Conservation (phyloP, 176 grass and related monocot species). For the Metroxylon sagu region DNA sequence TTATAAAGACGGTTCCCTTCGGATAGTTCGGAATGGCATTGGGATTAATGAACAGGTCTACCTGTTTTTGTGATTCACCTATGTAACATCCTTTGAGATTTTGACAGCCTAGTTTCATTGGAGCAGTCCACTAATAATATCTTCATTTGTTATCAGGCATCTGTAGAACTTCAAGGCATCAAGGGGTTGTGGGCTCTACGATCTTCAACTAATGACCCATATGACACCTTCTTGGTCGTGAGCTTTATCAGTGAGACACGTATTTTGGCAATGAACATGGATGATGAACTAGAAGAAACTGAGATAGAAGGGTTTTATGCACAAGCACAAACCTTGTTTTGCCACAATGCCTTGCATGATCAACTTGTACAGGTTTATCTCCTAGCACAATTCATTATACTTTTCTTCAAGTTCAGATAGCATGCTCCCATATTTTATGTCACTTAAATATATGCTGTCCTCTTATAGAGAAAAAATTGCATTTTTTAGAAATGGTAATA, state of each 20-base stretch:
- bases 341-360: slow-evolving; percentile 84
- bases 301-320: slow-evolving; percentile 93
- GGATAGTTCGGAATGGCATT: slow-evolving; percentile 83
- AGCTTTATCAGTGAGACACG: slow-evolving; percentile 97
- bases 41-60: slow-evolving; percentile 87
- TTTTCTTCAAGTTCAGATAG: slow-evolving; percentile 9
- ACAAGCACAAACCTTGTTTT: slow-evolving; percentile 84
- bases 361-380: slow-evolving; percentile 69
- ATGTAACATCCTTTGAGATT: no score
- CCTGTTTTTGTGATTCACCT: not conserved
- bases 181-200: slow-evolving; percentile 89
- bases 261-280: slow-evolving; percentile 96
- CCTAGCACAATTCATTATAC: not conserved
- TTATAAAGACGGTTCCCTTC: slow-evolving; percentile 92
- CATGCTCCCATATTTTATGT: not conserved
- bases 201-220: slow-evolving; percentile 59
- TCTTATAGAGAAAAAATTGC: no score
- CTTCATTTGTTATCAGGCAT: slow-evolving; percentile 45
- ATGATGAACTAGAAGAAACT: slow-evolving; percentile 89
- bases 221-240: slow-evolving; percentile 81
- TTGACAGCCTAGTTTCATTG: no score
- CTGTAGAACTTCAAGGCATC: slow-evolving; percentile 96
- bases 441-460: not conserved
- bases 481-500: no score
- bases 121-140: not conserved